These are phyloP conservation scores for Rubia balearica DNA, from an alignment of 305 asterid genomes.

Conservation along the genomic window DNA sequence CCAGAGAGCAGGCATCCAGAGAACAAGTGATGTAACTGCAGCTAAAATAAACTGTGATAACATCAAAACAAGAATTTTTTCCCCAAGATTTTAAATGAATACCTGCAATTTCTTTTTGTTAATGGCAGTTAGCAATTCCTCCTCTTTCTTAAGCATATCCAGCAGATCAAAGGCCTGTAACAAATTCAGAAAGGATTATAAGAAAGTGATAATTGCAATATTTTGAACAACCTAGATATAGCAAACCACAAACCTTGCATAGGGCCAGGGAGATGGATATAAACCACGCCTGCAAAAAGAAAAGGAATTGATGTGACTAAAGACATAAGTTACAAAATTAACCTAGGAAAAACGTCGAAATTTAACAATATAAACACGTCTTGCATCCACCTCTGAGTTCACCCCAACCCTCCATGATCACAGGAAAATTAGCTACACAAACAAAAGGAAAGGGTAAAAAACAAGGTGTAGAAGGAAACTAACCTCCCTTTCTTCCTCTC, in stretches of 20 bases:
- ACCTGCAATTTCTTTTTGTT: constrained; percentile 73
- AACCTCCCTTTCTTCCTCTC: constrained; percentile 98
- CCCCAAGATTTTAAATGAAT: constrained; percentile 17
- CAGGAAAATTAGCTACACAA: background rate
- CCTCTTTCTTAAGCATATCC: constrained; percentile 93
- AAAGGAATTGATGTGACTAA: no score
- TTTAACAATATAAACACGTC: background rate
- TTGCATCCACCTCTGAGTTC: background rate
- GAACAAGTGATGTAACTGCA: background rate
- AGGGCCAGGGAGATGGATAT: constrained; percentile 69
- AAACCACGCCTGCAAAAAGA: constrained; percentile 78
- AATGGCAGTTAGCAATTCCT: constrained; percentile 73
- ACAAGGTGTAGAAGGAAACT: constrained; percentile 20
- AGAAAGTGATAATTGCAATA: constrained; percentile 7
- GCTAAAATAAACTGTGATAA: background rate
- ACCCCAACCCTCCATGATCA: background rate
- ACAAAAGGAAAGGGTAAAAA: background rate
- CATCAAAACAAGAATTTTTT: background rate
- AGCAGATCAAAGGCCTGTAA: constrained; percentile 80
- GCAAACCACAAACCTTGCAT: constrained; percentile 65
- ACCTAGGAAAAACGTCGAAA: background rate
- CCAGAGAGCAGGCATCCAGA: background rate
- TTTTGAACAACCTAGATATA: background rate
- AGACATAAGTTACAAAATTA: background rate
- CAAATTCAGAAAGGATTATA: constrained; percentile 5